phyloP scores from a whole-genome alignment of 2,329 filamentous ascomycete species.

The Tricladium varicosporioides region DNA sequence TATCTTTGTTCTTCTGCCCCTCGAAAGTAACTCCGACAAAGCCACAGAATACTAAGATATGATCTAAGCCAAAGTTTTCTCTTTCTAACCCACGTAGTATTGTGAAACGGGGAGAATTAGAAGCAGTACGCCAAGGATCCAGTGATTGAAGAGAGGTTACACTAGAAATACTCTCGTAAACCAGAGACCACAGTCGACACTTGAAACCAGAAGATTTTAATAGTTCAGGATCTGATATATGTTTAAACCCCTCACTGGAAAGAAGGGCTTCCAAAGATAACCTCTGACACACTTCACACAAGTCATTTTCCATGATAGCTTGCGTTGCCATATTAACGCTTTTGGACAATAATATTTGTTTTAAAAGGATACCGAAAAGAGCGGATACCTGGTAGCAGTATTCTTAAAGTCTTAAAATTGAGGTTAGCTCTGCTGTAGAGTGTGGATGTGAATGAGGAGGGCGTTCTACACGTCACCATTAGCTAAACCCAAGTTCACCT shows the following conservation, averaged over 20 bases:
- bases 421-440: background rate
- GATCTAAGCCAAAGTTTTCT: constrained; percentile 6
- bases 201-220: background rate
- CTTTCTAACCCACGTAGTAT: background rate
- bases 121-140: background rate
- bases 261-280: constrained; percentile 2
- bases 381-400: background rate
- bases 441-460: background rate
- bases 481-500: too few relatives aligned
- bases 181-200: background rate
- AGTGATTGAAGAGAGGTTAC: background rate
- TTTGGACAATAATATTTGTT: background rate
- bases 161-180: background rate
- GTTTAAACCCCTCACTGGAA: background rate
- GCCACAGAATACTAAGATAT: constrained; percentile 3
- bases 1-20: background rate
- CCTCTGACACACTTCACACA: background rate
- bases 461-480: too few relatives aligned
- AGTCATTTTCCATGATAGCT: background rate
- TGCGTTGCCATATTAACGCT: background rate
- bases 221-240: constrained; percentile 1
- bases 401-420: background rate
- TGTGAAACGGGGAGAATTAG: constrained; percentile 2
- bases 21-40: background rate
- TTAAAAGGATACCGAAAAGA: background rate